Percentiles rank a stretch among this genome's conserved stretches.
These are phyloP conservation scores for Coemansia sp. DNA, from an alignment of 192 early-diverging fungal species.

Conservation along the genomic window DNA sequence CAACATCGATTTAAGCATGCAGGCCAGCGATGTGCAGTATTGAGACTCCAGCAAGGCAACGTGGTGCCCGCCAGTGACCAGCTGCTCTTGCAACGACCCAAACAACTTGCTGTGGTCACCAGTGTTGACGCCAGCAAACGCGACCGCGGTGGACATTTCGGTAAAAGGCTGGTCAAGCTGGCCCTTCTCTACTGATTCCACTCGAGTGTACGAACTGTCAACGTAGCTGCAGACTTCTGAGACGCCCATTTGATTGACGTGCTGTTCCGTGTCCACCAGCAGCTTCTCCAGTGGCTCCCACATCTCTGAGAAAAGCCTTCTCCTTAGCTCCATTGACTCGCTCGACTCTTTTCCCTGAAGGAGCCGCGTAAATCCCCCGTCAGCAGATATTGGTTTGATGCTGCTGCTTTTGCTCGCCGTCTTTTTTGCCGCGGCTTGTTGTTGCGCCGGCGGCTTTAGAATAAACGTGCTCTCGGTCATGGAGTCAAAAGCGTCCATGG, in stretches of 20 bases:
- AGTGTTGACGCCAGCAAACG: slow-evolving; percentile 69
- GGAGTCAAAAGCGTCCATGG: slow-evolving; percentile 45
- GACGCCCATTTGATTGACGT: slow-evolving; percentile 58
- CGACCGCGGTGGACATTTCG: slow-evolving; percentile 68
- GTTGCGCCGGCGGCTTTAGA: slow-evolving; percentile 18
- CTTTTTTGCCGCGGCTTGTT: slow-evolving; percentile 1
- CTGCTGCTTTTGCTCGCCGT: background rate
- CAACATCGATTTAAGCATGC: slow-evolving; percentile 61
- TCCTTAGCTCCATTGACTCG: slow-evolving; percentile 52
- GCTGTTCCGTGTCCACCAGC: slow-evolving; percentile 27
- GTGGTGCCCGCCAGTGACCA: slow-evolving; percentile 31
- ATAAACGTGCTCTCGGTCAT: slow-evolving; percentile 54
- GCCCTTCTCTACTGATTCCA: slow-evolving; percentile 26
- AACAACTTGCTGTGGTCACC: slow-evolving; percentile 74
- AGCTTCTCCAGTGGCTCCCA: slow-evolving; percentile 53
- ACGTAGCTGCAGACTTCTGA: slow-evolving; percentile 61
- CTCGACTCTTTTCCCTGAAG: slow-evolving; percentile 55
- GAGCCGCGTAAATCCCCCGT: slow-evolving; percentile 60
- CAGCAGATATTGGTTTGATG: background rate
- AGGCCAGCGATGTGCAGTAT: slow-evolving; percentile 61
- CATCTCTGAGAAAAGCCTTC: slow-evolving; percentile 46
- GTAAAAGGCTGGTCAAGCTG: slow-evolving; percentile 54
- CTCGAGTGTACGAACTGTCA: slow-evolving; percentile 45
- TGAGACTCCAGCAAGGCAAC: slow-evolving; percentile 67
- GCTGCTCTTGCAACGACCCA: slow-evolving; percentile 54